phyloP scores from a whole-genome alignment of 2,329 filamentous ascomycete genomes.

The Scortechinia acanthostroma region DNA sequence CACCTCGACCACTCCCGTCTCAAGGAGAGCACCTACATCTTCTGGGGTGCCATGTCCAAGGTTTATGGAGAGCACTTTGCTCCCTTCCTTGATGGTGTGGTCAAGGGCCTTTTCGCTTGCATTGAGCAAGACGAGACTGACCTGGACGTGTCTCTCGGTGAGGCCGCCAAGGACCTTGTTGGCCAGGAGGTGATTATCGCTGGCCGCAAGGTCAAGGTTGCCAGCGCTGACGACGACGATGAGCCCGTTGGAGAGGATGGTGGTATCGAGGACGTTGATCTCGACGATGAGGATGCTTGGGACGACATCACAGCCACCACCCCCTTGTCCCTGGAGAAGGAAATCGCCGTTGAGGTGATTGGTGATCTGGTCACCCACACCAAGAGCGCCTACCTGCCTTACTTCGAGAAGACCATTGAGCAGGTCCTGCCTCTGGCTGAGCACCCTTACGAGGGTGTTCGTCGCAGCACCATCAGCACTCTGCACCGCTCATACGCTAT shows the following conservation, averaged over 20 bases:
- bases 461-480: conserved; percentile 84
- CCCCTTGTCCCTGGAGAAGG: conserved; percentile 88
- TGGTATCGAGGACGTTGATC: conserved; percentile 47
- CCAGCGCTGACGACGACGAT: conserved; percentile 51
- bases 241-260: conserved; percentile 50
- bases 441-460: conserved; percentile 86
- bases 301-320: conserved; percentile 79
- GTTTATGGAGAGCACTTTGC: conserved; percentile 82
- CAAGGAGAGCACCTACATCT: conserved; percentile 91
- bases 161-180: conserved; percentile 67
- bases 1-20: conserved; percentile 82
- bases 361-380: conserved; percentile 87
- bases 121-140: conserved; percentile 84
- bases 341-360: conserved; percentile 90
- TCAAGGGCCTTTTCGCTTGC: conserved; percentile 75
- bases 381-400: conserved; percentile 72
- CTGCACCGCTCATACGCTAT: conserved; percentile 90
- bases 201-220: conserved; percentile 80
- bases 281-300: conserved; percentile 77
- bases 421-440: conserved; percentile 74
- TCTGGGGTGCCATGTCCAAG: conserved; percentile 91
- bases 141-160: conserved; percentile 68
- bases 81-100: conserved; percentile 71
- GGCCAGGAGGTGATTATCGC: conserved; percentile 71
- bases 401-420: conserved; percentile 82